Base-by-base conservation (phyloP, 2,329 filamentous ascomycete species). In the Emmonsiellopsis sp. region DNA sequence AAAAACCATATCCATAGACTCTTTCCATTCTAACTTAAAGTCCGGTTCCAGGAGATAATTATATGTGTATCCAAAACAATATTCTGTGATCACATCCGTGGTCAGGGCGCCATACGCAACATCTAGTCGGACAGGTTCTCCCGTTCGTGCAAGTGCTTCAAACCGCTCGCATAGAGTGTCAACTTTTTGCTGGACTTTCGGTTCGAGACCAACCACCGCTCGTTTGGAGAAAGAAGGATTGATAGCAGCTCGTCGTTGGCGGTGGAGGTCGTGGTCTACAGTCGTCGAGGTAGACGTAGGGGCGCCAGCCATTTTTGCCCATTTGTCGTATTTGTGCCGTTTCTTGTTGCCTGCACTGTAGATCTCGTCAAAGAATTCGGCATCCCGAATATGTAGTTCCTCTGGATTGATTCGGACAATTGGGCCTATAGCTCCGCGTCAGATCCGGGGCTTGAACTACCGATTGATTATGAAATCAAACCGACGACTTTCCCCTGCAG, bases 221-320 rank as follows among this genome's bases (percentile, higher is more conserved):
- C 62, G 61, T 37, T 62, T 65, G 5, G 70, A 70, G 58, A 73
- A 75, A 62, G 71, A 75, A 0, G 67, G 67, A 46, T 68, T 71
- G 46, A 75, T 53, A 1, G 68, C 63, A 5, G 55, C 62, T 40
- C 71, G 66, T 7, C 72, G 65, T 32, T 64, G 60, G 4, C 70
- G 67, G 54, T 74, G 72, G 11, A 65, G 56, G 42, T 71, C 63
- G 53, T 71, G 67, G 32, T 64, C 59, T 21, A 65, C 59, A 0
- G 69, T 72, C 10, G 59, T 54, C 14, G 68, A 56, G 5, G 53
- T 49, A 11, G 57, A 58, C 6, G 13, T 33, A 6, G 56, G 51
- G 10, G 51, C 54, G 49, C 54, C 43, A 11, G 53, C 49, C 27
- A 51, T 47, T 27, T 51, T 53, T 7, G 42, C 34, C 37, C 27